phyloP scores from a whole-genome alignment of 2,329 filamentous ascomycete genomes.

The Colletotrichum brevisporum region DNA sequence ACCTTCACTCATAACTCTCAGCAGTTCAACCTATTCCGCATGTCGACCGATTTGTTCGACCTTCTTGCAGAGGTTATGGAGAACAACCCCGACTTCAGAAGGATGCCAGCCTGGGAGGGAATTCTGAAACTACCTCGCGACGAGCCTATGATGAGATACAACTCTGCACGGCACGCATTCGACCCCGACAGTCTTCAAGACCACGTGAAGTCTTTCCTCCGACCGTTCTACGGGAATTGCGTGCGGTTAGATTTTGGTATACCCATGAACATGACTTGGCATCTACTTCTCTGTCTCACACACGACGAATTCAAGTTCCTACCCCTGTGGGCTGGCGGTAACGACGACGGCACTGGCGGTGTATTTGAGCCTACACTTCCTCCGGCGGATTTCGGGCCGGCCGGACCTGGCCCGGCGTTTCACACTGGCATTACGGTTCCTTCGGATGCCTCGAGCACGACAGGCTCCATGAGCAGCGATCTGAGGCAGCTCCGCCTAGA shows the following conservation, averaged over 20 bases:
- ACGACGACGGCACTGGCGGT: constrained; percentile 65
- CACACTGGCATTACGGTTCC: constrained; percentile 60
- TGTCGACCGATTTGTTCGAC: not conserved
- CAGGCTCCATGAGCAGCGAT: constrained; percentile 53
- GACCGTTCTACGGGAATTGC: constrained; percentile 42
- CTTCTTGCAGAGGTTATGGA: not conserved
- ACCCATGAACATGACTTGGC: constrained; percentile 53
- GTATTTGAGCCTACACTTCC: constrained; percentile 61
- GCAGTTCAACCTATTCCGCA: not conserved
- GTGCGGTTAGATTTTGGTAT: constrained; percentile 50
- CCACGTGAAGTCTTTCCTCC: constrained; percentile 17
- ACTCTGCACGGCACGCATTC: constrained; percentile 22
- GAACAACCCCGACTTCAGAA: constrained; percentile 17
- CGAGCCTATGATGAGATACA: not conserved
- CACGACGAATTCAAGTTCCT: constrained; percentile 73
- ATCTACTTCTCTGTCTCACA: constrained; percentile 66
- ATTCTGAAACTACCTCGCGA: not conserved
- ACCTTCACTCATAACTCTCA: not conserved
- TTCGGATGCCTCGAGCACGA: constrained; percentile 51
- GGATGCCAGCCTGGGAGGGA: constrained; percentile 13
- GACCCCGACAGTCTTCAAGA: constrained; percentile 15
- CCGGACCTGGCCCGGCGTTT: constrained; percentile 62
- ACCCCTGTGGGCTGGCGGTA: constrained; percentile 75
- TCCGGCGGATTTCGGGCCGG: constrained; percentile 59
- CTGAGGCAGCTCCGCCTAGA: constrained; percentile 51